Evolutionary conservation across 106 monocot species (phyloP).

Genomic region (Gastrodia elata): DNA sequence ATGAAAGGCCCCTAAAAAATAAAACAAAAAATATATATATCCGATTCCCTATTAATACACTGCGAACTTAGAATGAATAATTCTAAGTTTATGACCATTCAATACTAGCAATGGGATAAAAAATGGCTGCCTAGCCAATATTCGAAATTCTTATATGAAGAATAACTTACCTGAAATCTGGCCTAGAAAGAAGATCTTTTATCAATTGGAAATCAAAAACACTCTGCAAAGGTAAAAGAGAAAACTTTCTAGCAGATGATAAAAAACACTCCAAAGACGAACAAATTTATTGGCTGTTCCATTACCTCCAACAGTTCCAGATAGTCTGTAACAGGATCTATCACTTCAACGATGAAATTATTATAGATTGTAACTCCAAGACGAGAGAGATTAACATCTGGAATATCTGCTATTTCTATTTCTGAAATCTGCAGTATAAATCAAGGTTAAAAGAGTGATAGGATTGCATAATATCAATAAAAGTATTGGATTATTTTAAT

Average conservation of each 20-base stretch:
- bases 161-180: conserved; percentile 70
- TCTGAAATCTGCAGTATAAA: conserved; percentile 67
- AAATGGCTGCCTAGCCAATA: background rate
- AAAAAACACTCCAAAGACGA: conserved; percentile 1
- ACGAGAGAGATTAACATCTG: conserved; percentile 68
- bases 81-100: background rate
- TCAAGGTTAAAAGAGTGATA: background rate
- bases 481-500: background rate
- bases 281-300: background rate
- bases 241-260: conserved; percentile 6
- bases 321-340: conserved; percentile 93
- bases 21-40: background rate
- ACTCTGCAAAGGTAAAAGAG: conserved; percentile 38
- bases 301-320: conserved; percentile 92
- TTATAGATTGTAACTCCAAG: conserved; percentile 55
- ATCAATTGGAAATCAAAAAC: conserved; percentile 95
- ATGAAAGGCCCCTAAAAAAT: too few species aligned
- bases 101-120: background rate
- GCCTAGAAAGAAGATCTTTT: conserved; percentile 56
- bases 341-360: conserved; percentile 73
- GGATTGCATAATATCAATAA: background rate
- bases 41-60: background rate
- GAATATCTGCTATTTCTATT: conserved; percentile 79
- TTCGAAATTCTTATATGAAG: background rate
- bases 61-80: background rate